Evolutionary conservation across 2,329 filamentous ascomycete species (phyloP).

Genomic region (Pseudocercospora musae): DNA sequence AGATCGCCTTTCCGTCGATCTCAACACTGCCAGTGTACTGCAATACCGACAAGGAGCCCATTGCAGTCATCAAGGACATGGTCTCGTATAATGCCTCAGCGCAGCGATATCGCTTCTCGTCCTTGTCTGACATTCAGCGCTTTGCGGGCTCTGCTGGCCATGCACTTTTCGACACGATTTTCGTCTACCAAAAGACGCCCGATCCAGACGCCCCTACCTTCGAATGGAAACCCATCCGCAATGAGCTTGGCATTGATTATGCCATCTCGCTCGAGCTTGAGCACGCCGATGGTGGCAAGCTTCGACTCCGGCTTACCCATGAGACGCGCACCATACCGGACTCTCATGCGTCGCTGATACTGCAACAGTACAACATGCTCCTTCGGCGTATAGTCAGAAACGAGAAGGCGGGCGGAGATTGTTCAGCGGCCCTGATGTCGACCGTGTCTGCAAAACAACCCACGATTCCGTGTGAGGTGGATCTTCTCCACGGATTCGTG

Average conservation of each 20-base stretch:
- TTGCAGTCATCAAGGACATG: constrained; percentile 58
- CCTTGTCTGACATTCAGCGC: constrained; percentile 68
- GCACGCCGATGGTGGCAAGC: constrained; percentile 44
- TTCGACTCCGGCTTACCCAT: constrained; percentile 66
- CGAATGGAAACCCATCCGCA: constrained; percentile 61
- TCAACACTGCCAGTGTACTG: constrained; percentile 73
- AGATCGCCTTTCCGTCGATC: constrained; percentile 72
- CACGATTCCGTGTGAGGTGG: constrained; percentile 56
- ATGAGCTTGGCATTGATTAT: constrained; percentile 72
- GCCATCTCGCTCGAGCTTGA: constrained; percentile 77
- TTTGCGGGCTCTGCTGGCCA: constrained; percentile 64
- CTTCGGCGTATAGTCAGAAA: constrained; percentile 55
- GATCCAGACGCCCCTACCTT: constrained; percentile 16
- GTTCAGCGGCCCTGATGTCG: constrained; percentile 42
- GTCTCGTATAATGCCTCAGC: constrained; percentile 63
- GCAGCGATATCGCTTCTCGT: constrained; percentile 67
- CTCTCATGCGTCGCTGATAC: constrained; percentile 64
- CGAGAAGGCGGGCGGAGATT: neutral
- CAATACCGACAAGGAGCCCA: constrained; percentile 53
- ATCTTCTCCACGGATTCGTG: constrained; percentile 73
- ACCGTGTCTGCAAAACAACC: constrained; percentile 60
- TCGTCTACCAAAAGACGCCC: constrained; percentile 69
- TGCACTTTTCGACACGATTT: constrained; percentile 75
- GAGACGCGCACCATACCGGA: constrained; percentile 61
- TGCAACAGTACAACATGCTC: constrained; percentile 68